Conservation (phyloP, 495 filamentous ascomycete genomes). For the Penicillium macrosclerotiorum region DNA sequence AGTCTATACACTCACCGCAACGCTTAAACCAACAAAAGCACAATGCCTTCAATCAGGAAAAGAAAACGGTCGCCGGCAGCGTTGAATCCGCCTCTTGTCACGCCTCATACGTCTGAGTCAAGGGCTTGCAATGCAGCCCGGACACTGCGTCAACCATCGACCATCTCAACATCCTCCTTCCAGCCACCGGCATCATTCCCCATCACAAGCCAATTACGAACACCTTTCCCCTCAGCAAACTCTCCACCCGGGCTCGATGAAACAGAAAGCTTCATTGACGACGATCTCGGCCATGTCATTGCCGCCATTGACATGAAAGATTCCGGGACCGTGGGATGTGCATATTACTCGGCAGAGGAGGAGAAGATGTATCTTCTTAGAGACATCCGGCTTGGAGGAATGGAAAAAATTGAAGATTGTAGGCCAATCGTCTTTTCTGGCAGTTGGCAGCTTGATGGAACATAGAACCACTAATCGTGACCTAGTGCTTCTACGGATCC, state of each 20-base stretch:
- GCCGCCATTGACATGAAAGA: slow-evolving; percentile 80
- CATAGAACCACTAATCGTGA: slow-evolving; percentile 20
- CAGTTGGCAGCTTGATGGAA: background rate
- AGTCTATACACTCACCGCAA: no score
- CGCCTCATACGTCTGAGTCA: slow-evolving; percentile 13
- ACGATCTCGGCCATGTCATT: slow-evolving; percentile 71
- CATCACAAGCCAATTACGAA: slow-evolving; percentile 4
- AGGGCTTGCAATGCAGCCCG: slow-evolving; percentile 1
- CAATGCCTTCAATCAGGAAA: slow-evolving; percentile 21
- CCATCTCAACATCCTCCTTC: background rate
- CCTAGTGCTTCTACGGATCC: slow-evolving; percentile 66
- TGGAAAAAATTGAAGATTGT: slow-evolving; percentile 70
- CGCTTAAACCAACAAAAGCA: no score
- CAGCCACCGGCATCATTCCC: slow-evolving; percentile 5
- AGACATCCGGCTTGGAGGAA: slow-evolving; percentile 68
- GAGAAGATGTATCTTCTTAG: slow-evolving; percentile 77
- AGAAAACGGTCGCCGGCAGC: slow-evolving; percentile 18
- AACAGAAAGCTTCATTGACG: slow-evolving; percentile 29
- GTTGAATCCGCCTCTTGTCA: slow-evolving; percentile 8
- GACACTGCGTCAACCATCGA: slow-evolving; percentile 5
- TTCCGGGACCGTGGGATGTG: slow-evolving; percentile 74
- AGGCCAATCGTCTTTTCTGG: slow-evolving; percentile 6
- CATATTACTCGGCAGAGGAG: slow-evolving; percentile 76
- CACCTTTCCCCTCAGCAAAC: slow-evolving; percentile 12
- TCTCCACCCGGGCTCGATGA: slow-evolving; percentile 2